These are phyloP conservation scores for Taphrina populina DNA, from an alignment of 1,139 yeast genomes.

Conservation along the genomic window DNA sequence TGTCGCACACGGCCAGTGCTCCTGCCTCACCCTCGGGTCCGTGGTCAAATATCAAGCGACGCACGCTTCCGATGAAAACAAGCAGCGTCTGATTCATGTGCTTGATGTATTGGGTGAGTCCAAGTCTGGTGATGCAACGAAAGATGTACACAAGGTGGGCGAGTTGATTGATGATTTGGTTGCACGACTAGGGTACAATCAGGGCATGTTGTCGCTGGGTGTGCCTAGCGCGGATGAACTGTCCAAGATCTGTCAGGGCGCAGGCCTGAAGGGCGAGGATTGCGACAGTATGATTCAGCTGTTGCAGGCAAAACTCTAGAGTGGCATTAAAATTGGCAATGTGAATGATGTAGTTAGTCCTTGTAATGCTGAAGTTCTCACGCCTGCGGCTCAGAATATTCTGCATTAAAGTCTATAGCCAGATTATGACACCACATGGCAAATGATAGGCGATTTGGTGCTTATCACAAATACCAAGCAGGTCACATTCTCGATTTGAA, in stretches of 20 bases:
- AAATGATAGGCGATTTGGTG: too few relatives aligned
- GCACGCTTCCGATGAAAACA: constrained; percentile 14
- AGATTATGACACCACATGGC: too few relatives aligned
- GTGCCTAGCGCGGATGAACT: constrained; percentile 4
- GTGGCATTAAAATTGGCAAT: neutral
- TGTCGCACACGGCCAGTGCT: constrained; percentile 30
- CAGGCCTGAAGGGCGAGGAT: constrained; percentile 17
- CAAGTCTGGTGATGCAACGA: constrained; percentile 1
- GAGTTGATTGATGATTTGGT: constrained; percentile 18
- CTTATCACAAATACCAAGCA: too few relatives aligned
- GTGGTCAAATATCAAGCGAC: constrained; percentile 24
- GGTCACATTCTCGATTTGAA: too few relatives aligned
- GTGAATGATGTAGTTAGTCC: too few relatives aligned
- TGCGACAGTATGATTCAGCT: constrained; percentile 12
- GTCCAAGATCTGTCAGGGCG: constrained; percentile 11
- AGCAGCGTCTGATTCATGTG: constrained; percentile 9
- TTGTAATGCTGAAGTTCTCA: too few relatives aligned
- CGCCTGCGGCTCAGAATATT: too few relatives aligned
- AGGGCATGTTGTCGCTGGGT: constrained; percentile 23
- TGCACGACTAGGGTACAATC: neutral
- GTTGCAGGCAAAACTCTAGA: constrained; percentile 13
- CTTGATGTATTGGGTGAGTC: neutral
- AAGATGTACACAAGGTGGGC: constrained; percentile 23
- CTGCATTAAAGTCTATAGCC: too few relatives aligned
- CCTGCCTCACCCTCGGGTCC: constrained; percentile 31